phyloP scores from a whole-genome alignment of 805 yeast genomes.

The Saturnispora sanitii region DNA sequence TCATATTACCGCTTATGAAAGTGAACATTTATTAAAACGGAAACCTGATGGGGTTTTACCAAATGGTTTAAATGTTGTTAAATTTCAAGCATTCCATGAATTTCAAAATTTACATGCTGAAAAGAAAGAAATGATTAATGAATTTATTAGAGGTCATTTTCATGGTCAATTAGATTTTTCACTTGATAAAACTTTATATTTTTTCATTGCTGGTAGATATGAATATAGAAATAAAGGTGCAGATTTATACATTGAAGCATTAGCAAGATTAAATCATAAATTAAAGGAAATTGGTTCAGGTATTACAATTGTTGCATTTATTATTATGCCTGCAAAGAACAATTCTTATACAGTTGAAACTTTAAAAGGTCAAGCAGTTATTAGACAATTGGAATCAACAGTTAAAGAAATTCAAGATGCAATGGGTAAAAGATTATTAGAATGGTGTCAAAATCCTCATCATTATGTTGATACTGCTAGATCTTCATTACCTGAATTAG shows the following conservation, averaged over 20 bases:
- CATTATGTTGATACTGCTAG: constrained; percentile 36
- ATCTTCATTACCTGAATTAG: constrained; percentile 54
- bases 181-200: constrained; percentile 85
- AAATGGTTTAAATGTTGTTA: constrained; percentile 89
- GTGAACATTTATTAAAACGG: constrained; percentile 85
- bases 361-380: constrained; percentile 90
- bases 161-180: constrained; percentile 95
- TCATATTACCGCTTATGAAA: constrained; percentile 92
- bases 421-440: constrained; percentile 81
- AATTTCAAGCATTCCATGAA: constrained; percentile 95
- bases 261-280: constrained; percentile 84
- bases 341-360: constrained; percentile 94
- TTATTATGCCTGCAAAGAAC: constrained; percentile 95
- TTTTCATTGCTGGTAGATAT: constrained; percentile 95
- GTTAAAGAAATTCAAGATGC: constrained; percentile 78
- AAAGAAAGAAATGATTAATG: constrained; percentile 85
- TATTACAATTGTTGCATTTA: constrained; percentile 91
- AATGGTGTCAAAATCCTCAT: constrained; percentile 54
- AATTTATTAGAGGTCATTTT: constrained; percentile 92
- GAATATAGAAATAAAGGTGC: constrained; percentile 96
- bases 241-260: constrained; percentile 85
- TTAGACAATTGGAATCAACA: constrained; percentile 80
- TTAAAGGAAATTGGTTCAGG: constrained; percentile 74
- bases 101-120: constrained; percentile 93
- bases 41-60: constrained; percentile 98